phyloP scores from a whole-genome alignment of 78 protist genomes.

The Dictyostelium discoideum region DNA sequence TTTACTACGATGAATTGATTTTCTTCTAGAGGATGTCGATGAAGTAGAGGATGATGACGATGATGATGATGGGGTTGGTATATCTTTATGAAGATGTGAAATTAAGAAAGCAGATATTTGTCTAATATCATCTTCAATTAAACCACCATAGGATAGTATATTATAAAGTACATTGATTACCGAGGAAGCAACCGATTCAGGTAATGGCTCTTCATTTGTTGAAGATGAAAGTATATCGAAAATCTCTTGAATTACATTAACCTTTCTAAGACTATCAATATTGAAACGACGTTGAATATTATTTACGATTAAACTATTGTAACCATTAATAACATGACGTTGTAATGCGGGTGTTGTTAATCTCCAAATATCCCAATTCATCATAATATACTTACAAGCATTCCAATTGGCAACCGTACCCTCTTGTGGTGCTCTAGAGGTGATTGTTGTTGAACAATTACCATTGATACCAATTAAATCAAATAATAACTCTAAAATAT shows the following conservation, averaged over 20 bases:
- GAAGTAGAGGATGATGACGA: neutral
- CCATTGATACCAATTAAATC: constrained; percentile 64
- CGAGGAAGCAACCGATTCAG: constrained; percentile 27
- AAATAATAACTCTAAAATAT: constrained; percentile 36
- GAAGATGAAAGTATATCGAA: constrained; percentile 23
- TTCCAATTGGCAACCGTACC: constrained; percentile 80
- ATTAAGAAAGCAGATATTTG: constrained; percentile 29
- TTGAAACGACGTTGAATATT: constrained; percentile 45
- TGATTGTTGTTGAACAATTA: neutral
- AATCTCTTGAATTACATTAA: constrained; percentile 48
- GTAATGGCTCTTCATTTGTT: neutral
- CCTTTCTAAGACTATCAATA: constrained; percentile 39
- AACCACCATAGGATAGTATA: constrained; percentile 3
- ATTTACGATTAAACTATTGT: constrained; percentile 32
- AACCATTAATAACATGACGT: constrained; percentile 47
- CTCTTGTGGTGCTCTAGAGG: neutral
- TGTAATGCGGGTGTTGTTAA: neutral
- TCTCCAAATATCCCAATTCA: constrained; percentile 59
- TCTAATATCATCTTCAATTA: constrained; percentile 63
- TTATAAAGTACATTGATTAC: constrained; percentile 34
- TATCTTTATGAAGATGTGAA: constrained; percentile 13
- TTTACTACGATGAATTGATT: neutral
- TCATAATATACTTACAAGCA: constrained; percentile 63
- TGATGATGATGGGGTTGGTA: neutral
- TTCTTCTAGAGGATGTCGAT: neutral